Evolutionary conservation across 2,329 filamentous ascomycete species (phyloP).

Genomic region (Mycosphaerelloides madeirae): DNA sequence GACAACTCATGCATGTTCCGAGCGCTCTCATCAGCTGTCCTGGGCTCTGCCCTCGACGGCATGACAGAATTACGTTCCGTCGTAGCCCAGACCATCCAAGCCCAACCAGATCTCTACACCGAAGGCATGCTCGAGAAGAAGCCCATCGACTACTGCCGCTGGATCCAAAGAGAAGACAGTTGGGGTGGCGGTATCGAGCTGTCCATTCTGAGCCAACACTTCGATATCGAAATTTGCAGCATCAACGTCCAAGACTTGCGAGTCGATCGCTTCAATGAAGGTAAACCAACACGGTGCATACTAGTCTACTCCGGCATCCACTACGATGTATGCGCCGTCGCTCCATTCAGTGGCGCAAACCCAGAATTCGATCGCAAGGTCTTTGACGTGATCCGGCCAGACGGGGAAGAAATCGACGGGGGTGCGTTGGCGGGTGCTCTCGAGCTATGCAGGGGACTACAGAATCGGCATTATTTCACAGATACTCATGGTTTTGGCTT

Average conservation of each 20-base stretch:
- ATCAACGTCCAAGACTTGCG: conserved; percentile 70
- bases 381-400: conserved; percentile 49
- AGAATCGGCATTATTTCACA: conserved; percentile 76
- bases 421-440: conserved; percentile 55
- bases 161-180: conserved; percentile 72
- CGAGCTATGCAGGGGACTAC: conserved; percentile 54
- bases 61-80: conserved; percentile 71
- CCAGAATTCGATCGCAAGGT: conserved; percentile 77
- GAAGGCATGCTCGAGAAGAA: conserved; percentile 68
- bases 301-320: conserved; percentile 90
- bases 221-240: conserved; percentile 78
- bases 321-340: conserved; percentile 83
- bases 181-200: conserved; percentile 95
- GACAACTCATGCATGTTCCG: conserved; percentile 95
- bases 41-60: conserved; percentile 56
- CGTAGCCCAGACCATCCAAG: conserved; percentile 72
- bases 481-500: conserved; percentile 78
- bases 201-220: conserved; percentile 76
- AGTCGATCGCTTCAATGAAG: conserved; percentile 75
- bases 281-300: conserved; percentile 63
- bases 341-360: conserved; percentile 56
- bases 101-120: conserved; percentile 66
- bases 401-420: conserved; percentile 43
- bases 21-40: conserved; percentile 76
- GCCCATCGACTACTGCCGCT: conserved; percentile 71